Percentiles rank a stretch among this genome's conserved stretches.
These are phyloP conservation scores for Cladosporium halotolerans DNA, from an alignment of 2,329 filamentous ascomycete genomes.

Conservation along the genomic window DNA sequence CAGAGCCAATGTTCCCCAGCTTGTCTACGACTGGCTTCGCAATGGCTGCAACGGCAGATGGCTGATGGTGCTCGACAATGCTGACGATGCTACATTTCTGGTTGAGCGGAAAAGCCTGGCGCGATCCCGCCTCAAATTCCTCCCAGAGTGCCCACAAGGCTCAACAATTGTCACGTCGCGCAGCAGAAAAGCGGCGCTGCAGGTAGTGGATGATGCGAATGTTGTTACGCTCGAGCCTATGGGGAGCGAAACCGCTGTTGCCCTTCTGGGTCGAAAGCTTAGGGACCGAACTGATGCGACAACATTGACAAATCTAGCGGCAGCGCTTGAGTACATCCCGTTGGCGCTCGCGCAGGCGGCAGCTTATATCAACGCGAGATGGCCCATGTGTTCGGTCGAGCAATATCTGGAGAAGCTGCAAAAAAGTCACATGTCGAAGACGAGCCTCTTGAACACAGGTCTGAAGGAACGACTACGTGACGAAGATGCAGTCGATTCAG, in stretches of 20 bases:
- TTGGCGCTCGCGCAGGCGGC: constrained; percentile 31
- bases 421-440: constrained; percentile 24
- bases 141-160: too few species aligned
- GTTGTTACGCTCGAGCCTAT: too few species aligned
- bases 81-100: constrained; percentile 16
- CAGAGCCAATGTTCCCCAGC: constrained; percentile 10
- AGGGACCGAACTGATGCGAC: background rate
- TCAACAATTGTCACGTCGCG: too few species aligned
- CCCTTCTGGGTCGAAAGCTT: too few species aligned
- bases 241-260: too few species aligned
- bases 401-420: constrained; percentile 37
- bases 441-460: constrained; percentile 3
- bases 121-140: too few species aligned
- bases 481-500: constrained; percentile 5
- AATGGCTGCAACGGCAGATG: constrained; percentile 13
- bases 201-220: too few species aligned
- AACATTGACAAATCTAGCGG: constrained; percentile 5
- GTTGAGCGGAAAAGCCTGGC: background rate
- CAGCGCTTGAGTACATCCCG: constrained; percentile 29
- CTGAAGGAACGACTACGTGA: background rate
- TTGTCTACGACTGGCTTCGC: constrained; percentile 15
- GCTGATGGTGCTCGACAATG: constrained; percentile 23
- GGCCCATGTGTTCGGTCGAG: constrained; percentile 27
- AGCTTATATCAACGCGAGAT: constrained; percentile 27
- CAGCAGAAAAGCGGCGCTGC: too few species aligned